Percentiles rank a stretch among this genome's conserved stretches.
Conservation (phyloP, 139 green algal genomes). For the Chlamydomonas incerta region DNA sequence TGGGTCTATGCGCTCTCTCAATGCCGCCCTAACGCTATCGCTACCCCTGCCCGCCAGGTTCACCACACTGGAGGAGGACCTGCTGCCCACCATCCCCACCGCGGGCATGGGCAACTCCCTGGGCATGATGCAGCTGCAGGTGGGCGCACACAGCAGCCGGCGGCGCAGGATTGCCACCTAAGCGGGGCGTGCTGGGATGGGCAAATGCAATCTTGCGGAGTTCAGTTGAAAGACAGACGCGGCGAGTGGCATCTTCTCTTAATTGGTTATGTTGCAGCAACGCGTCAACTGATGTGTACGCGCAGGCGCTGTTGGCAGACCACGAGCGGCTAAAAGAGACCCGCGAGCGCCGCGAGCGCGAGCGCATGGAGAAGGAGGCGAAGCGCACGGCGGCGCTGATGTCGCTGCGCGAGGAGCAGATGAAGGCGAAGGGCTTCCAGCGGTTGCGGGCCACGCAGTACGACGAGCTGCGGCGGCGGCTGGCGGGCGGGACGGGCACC, state of each 20-base stretch:
- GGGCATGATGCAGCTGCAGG: constrained; percentile 69
- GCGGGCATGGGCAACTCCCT: constrained; percentile 34
- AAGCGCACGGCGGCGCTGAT: constrained; percentile 47
- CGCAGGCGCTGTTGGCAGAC: constrained; percentile 61
- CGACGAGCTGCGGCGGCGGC: constrained; percentile 65
- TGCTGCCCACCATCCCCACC: constrained; percentile 67
- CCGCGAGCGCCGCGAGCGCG: constrained; percentile 51
- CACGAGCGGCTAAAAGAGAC: constrained; percentile 65
- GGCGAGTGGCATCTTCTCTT: too few species aligned
- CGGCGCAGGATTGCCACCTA: too few species aligned
- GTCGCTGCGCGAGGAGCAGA: constrained; percentile 31
- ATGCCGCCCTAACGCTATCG: too few species aligned
- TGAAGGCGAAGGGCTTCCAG: constrained; percentile 64
- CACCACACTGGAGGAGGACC: constrained; percentile 72
- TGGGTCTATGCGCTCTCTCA: too few species aligned
- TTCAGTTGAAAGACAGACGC: too few species aligned
- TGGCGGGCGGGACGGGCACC: constrained; percentile 18
- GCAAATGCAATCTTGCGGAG: background rate
- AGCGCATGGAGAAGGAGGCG: constrained; percentile 63
- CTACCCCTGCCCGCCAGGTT: constrained; percentile 11
- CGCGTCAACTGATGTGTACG: too few species aligned
- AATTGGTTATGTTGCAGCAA: too few species aligned
- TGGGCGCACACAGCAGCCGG: constrained; percentile 35
- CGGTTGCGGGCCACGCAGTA: constrained; percentile 66
- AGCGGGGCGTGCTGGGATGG: too few species aligned